Conservation (phyloP, 805 yeast genomes). For the Candida sithepensis region DNA sequence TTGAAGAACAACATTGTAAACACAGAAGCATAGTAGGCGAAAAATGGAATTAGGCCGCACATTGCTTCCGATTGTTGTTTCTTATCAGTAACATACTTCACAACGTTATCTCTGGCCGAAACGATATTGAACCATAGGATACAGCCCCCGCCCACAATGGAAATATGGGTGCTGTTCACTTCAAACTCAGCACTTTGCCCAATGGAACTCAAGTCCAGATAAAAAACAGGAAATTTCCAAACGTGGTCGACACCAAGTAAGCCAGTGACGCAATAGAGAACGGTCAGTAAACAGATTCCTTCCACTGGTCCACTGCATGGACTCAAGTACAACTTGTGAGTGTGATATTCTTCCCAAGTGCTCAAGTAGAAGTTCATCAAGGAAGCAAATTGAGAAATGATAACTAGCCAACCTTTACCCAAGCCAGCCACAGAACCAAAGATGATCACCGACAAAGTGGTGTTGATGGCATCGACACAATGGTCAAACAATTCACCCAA, state of each 20-base stretch:
- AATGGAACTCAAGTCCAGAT: slow-evolving; percentile 35
- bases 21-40: slow-evolving; percentile 47
- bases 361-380: slow-evolving; percentile 80
- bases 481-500: slow-evolving; percentile 94
- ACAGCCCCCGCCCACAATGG: slow-evolving; percentile 48
- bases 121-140: slow-evolving; percentile 61
- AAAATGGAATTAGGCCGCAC: slow-evolving; percentile 66
- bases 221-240: slow-evolving; percentile 49
- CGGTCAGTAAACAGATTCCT: slow-evolving; percentile 68
- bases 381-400: slow-evolving; percentile 67
- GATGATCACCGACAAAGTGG: slow-evolving; percentile 73
- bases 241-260: slow-evolving; percentile 55
- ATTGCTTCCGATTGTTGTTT: slow-evolving; percentile 35
- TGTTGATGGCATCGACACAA: slow-evolving; percentile 62
- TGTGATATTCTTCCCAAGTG: slow-evolving; percentile 95
- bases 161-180: slow-evolving; percentile 40
- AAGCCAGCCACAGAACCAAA: slow-evolving; percentile 74
- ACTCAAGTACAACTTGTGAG: slow-evolving; percentile 74
- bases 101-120: slow-evolving; percentile 63
- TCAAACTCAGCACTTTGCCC: slow-evolving; percentile 26
- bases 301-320: slow-evolving; percentile 93
- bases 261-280: slow-evolving; percentile 59
- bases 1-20: slow-evolving; percentile 44
- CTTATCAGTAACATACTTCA: slow-evolving; percentile 33
- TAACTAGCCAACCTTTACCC: slow-evolving; percentile 62